Evolutionary conservation across 805 yeast genomes (phyloP).

Genomic region (Sugiyamaella qingdaonensis): DNA sequence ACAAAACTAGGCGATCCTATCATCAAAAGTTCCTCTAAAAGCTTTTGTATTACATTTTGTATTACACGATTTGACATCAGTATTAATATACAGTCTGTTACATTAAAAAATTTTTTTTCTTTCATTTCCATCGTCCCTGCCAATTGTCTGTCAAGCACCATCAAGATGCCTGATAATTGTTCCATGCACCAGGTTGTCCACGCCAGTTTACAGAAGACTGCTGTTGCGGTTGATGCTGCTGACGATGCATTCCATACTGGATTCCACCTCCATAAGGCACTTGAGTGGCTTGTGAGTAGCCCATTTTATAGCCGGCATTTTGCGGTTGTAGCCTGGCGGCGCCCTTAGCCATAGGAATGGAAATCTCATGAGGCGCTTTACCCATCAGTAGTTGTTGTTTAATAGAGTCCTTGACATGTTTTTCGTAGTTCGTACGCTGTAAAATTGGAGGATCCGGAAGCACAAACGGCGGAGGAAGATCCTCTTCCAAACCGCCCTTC

Average conservation of each 20-base stretch:
- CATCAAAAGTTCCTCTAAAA: conserved; percentile 21
- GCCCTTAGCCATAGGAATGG: background rate
- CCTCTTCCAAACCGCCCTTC: conserved; percentile 19
- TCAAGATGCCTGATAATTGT: conserved; percentile 14
- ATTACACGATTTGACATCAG: background rate
- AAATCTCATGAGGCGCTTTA: background rate
- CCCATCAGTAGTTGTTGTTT: conserved; percentile 1
- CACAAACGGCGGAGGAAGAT: conserved; percentile 12
- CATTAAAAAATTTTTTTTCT: background rate
- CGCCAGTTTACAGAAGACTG: conserved; percentile 15
- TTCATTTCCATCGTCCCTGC: background rate
- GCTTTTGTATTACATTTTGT: too few relatives aligned
- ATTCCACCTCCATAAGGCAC: background rate
- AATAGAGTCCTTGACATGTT: background rate
- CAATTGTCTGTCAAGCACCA: background rate
- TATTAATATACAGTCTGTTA: background rate
- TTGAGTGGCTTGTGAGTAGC: background rate
- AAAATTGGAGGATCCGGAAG: conserved; percentile 21
- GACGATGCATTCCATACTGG: conserved; percentile 9
- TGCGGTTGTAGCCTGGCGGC: conserved; percentile 3
- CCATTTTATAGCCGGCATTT: background rate
- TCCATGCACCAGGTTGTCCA: conserved; percentile 25
- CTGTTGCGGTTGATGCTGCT: conserved; percentile 15
- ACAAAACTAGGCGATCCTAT: conserved; percentile 26
- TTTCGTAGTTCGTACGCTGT: background rate